Evolutionary conservation across 305 asterid genomes (phyloP), one percentile per base, ranked within the genome.

Genomic region (Solanum hybrid): DNA sequence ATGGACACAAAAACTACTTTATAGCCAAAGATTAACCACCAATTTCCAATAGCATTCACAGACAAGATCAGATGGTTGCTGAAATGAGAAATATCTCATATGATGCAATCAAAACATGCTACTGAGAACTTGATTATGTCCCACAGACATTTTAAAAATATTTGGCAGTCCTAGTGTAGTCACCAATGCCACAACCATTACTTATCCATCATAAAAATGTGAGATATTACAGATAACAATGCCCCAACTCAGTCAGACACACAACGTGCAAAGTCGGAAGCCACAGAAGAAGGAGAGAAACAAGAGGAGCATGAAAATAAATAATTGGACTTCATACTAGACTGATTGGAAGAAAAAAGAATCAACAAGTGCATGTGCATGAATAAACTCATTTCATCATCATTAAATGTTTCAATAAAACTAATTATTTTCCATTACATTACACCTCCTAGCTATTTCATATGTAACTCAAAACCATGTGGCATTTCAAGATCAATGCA

Each of bases 311-410:
- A 12, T 80, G 86, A 38, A 79, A 37, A 40, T 38, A 24, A 51
- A 84, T 31, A 51, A 31, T 84, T 56, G n/a, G 20, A 51, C 75
- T 29, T 84, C 60, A 22, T 20, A 56, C 31, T 10, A 40, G 73
- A 82, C 87, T 82, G 38, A 82, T 27, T 82, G 87, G 87, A 82
- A 60, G 26, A 82, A 82, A 29, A 82, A 46, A 17, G 37, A 51
- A 84, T 51, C 11, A 51, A 32, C 29, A 51, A 84, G 75, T 31
- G 75, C 16, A 31, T 84, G 87, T 20, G 73, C 87, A 51, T 84
- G 87, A 51, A 84, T 84, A 84, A 29, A 84, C 42, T 51, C 42
- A 84, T 20, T 81, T 84, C 87, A 84, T 84, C 87, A 84, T 31
- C 38, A 84, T 29, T 29, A 10, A 64, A 46, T 51, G 73, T 84